Conservation (phyloP, 1,139 yeast species). For the Candida sp. region DNA sequence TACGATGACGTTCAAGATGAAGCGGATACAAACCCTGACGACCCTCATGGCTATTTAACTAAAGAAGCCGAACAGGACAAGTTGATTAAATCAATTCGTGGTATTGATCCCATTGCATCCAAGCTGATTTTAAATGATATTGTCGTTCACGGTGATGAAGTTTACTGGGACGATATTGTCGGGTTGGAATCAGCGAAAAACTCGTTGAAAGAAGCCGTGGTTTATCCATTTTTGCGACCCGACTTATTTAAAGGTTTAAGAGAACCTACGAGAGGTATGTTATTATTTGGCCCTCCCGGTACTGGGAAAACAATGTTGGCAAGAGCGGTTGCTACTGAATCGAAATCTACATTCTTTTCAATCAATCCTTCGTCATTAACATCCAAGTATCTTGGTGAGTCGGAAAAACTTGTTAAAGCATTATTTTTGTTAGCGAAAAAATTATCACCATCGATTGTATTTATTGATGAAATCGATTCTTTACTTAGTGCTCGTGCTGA, state of each 20-base stretch:
- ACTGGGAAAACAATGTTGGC: constrained; percentile 99
- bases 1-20: constrained; percentile 15
- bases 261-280: constrained; percentile 96
- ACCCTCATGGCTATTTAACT: constrained; percentile 22
- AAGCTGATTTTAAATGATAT: constrained; percentile 84
- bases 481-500: constrained; percentile 79
- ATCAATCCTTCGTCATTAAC: constrained; percentile 92
- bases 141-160: constrained; percentile 93
- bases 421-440: constrained; percentile 81
- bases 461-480: constrained; percentile 96
- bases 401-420: constrained; percentile 91
- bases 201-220: constrained; percentile 93
- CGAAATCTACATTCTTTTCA: constrained; percentile 89
- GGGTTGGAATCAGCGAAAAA: constrained; percentile 89
- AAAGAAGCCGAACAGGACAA: constrained; percentile 66
- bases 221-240: constrained; percentile 92
- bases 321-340: constrained; percentile 96
- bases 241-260: constrained; percentile 88
- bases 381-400: constrained; percentile 89
- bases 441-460: constrained; percentile 89
- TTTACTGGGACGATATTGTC: constrained; percentile 96
- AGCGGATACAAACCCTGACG: constrained; percentile 10
- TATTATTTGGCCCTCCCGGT: constrained; percentile 97
- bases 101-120: constrained; percentile 40
- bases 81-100: constrained; percentile 34